Evolutionary conservation across 805 yeast genomes (phyloP), one percentile per base, ranked within the genome.

Genomic region (Sugiyamaella marilandica): DNA sequence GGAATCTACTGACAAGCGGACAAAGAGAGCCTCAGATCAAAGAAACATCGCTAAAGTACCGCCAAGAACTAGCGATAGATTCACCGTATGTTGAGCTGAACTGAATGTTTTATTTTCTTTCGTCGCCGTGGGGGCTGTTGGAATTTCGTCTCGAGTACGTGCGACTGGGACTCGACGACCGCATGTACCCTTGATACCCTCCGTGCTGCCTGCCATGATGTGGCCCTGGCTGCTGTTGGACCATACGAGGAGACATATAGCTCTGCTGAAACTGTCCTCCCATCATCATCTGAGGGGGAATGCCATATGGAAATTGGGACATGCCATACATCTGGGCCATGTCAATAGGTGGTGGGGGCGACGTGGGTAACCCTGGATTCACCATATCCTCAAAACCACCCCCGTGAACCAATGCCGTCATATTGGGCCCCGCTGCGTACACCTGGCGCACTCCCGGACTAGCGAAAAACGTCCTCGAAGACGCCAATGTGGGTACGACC

Each of bases 401-500:
- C 10, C 57, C 51, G 18, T 49, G 57, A 9, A 53, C 54, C 26
- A 58, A 14, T 13, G 54, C 47, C 8, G 43, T 47, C 14, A 45
- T 43, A 33, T 58, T 59, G 11, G 61, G 54, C 11, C 33, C 45
- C 10, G 49, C 35, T 8, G 54, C 45, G 41, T 35, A 49, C 31
- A 11, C 18, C 4, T 16, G 29, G n/a, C 37, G 31, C 10, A 21
- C 46, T 10, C 19, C 13, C 5, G 14, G 19, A 10, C 45, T 31
- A 4, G 50, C 4, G 26, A 18, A 34, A 26, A 41, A 43, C 16
- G 37, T 36, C 29, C 35, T 32, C 2, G 52, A 41, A 9, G 52
- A 43, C 14, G 13, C 32, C 44, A 47, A 19, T 5, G 45, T 31
- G 2, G 83, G 78, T 68, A 82, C 81, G 37, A 79, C 65, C 14